These are phyloP conservation scores for Leptodermis oblonga DNA, from an alignment of 257 asterid genomes.

Conservation along the genomic window DNA sequence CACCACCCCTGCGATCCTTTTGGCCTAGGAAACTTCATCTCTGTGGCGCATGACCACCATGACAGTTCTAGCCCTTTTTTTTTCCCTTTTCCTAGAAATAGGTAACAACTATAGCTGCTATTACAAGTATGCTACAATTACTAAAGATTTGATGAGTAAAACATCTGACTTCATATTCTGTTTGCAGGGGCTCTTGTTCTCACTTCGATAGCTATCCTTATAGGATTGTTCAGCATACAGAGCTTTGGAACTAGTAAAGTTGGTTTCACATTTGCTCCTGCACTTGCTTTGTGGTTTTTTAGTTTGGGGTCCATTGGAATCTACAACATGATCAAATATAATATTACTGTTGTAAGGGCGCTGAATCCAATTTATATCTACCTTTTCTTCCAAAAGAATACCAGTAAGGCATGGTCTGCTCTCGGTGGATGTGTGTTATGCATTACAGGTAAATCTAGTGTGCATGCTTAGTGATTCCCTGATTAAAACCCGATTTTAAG, in stretches of 20 bases:
- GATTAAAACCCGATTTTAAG: neutral
- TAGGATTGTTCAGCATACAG: constrained; percentile 84
- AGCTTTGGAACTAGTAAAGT: constrained; percentile 83
- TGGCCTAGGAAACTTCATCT: neutral
- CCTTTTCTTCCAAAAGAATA: constrained; percentile 69
- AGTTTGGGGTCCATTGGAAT: constrained; percentile 78
- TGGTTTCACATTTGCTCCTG: constrained; percentile 88
- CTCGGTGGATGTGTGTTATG: constrained; percentile 99
- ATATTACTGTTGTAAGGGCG: constrained; percentile 64
- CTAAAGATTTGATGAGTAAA: neutral
- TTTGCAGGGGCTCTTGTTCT: constrained; percentile 80
- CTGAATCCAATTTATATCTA: constrained; percentile 79
- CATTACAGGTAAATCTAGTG: constrained; percentile 64
- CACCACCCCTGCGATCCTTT: neutral
- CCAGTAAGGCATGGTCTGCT: constrained; percentile 75
- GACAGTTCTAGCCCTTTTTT: neutral
- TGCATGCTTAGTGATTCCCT: neutral
- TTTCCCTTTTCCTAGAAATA: too few species aligned
- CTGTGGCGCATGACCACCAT: neutral
- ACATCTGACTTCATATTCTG: constrained; percentile 2
- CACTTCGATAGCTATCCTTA: constrained; percentile 72
- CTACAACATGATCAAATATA: constrained; percentile 69
- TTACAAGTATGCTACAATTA: neutral
- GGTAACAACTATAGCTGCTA: too few species aligned
- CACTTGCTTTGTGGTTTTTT: constrained; percentile 89